phyloP scores from a whole-genome alignment of 1,284 basidiomycete species.

The Hemileia vastatrix region DNA sequence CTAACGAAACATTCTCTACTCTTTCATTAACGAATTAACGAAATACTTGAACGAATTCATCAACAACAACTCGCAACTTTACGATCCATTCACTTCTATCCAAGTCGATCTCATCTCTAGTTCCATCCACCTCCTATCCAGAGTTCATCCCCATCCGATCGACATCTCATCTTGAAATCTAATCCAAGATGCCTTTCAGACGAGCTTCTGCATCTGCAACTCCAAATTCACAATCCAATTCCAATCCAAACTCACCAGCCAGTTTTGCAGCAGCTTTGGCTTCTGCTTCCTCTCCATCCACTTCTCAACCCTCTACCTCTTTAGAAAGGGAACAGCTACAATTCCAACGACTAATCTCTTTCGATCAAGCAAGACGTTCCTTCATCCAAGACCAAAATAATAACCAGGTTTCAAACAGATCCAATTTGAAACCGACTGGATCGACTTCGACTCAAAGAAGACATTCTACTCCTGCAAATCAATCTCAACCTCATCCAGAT shows the following conservation, averaged over 20 bases:
- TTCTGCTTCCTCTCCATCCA: background rate
- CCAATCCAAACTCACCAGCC: background rate
- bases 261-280: background rate
- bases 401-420: background rate
- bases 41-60: too few relatives aligned
- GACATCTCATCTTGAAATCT: background rate
- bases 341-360: background rate
- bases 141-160: too few relatives aligned
- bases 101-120: too few relatives aligned
- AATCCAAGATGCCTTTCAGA: background rate
- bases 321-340: background rate
- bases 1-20: too few relatives aligned
- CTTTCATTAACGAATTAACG: too few relatives aligned
- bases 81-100: too few relatives aligned
- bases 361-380: background rate
- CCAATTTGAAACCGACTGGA: background rate
- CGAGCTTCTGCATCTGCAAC: background rate
- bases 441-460: background rate
- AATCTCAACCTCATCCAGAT: background rate
- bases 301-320: background rate
- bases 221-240: background rate
- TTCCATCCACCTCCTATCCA: too few relatives aligned
- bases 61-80: too few relatives aligned
- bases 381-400: background rate
- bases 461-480: background rate